Evolutionary conservation across 2,329 filamentous ascomycete genomes (phyloP), one percentile per base, ranked within the genome.

Genomic region (Fusarium decemcellulare): DNA sequence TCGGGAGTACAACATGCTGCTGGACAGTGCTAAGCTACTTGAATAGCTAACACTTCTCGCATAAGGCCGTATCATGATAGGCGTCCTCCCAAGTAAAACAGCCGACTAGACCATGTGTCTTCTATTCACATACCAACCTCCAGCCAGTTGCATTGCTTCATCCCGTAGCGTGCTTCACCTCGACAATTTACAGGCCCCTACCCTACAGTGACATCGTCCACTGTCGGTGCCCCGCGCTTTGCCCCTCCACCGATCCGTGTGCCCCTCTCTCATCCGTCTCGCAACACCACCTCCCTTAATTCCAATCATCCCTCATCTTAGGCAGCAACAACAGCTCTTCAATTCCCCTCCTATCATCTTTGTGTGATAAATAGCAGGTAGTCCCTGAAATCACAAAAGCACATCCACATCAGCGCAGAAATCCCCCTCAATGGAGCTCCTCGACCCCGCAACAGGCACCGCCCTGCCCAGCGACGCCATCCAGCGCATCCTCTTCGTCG

Each of bases 401-500:
- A 6, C 15, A 18, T 42, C 37, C 42, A 16, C 1, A 5, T 8
- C 7, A 5, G 23, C 23, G 4, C 34, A n/a, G 10, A 32, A 23
- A 56, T 37, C 15, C 18, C 14, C 29, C 7, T 11, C 59, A 69
- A 92, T 92, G 90, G 86, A 90, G 74, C 81, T 85, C 59, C 83
- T 89, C 77, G 92, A 96, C 81, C 92, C 92, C 55, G 86, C 90
- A 59, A 95, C 92, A 23, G 91, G 91, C 73, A 83, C 82, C 36
- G 80, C 90, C 69, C 87, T 94, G 71, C 91, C 92, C 59, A 78
- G 88, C 55, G 92, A 93, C 77, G 92, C 93, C 74, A 95, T 97
- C 81, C 93, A 96, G 81, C 91, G 93, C 78, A 85, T 96, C 77
- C 91, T 97, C 79, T 95, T 93, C 87, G 84, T 94, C 78, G 88